Conservation (phyloP, 768 basidiomycete genomes). For the Suillus discolor region DNA sequence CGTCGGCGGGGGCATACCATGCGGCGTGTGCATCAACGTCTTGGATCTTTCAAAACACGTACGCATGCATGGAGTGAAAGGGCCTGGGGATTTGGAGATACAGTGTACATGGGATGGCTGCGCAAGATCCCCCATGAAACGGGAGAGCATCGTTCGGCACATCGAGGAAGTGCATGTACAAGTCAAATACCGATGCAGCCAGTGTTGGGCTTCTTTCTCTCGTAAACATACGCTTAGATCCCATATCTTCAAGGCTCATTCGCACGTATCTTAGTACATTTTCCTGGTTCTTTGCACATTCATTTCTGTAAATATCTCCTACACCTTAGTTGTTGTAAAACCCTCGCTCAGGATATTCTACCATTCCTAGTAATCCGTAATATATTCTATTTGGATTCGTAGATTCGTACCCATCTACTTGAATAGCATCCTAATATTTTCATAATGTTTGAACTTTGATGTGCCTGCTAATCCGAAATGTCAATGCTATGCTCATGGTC, state of each 20-base stretch:
- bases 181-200: slow-evolving; percentile 16
- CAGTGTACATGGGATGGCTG: slow-evolving; percentile 25
- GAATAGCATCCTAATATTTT: background rate
- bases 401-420: background rate
- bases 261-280: background rate
- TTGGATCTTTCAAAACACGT: slow-evolving; percentile 24
- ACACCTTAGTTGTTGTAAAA: background rate
- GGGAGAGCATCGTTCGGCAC: slow-evolving; percentile 30
- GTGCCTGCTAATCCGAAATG: background rate
- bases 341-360: background rate
- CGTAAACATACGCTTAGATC: slow-evolving; percentile 24
- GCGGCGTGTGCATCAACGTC: slow-evolving; percentile 11
- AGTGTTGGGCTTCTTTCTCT: slow-evolving; percentile 27
- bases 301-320: background rate
- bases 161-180: slow-evolving; percentile 28
- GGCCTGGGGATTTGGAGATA: slow-evolving; percentile 14
- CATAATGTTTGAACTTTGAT: background rate
- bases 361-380: background rate
- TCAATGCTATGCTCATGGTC: background rate
- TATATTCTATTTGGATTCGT: background rate
- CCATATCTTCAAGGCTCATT: slow-evolving; percentile 15
- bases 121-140: slow-evolving; percentile 21
- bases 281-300: background rate
- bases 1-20: background rate
- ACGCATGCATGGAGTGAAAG: slow-evolving; percentile 24